Base-by-base conservation (phyloP, 495 filamentous ascomycete genomes). In the Letharia columbiana region DNA sequence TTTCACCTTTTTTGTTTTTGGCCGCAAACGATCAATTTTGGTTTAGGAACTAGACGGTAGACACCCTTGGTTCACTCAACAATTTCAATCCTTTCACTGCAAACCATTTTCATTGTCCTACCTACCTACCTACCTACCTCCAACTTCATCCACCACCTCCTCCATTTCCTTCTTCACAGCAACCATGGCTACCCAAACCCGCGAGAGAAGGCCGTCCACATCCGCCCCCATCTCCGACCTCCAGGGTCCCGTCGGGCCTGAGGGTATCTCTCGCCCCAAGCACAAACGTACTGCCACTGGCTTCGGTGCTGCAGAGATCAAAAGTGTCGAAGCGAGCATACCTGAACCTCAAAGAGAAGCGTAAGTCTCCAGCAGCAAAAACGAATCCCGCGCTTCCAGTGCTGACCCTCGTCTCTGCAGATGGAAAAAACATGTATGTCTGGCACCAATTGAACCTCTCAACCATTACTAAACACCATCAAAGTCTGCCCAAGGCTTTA, bases 261-360 rank as follows among this genome's bases (percentile, higher is more conserved):
- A 84, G 18, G 80, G 83, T 70, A 68, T 70, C 50, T 81, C 77
- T 67, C 82, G 93, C 63, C 94, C 94, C 28, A 98, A 98, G 79
- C 94, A 98, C 79, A 96, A 90, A 81, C 85, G 94, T 61, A 97
- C 92, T 20, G 87, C 88, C 69, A 98, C 94, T 6, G 94, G 94
- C 13, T 92, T 96, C 73, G 92, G 92, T 37, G 82, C 91, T 35
- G 78, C 82, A 4, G 93, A 98, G 71, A 98, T 96, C 80, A 97
- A 96, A 82, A 87, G 74, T 71, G 91, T 97, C 52, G 94, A 98
- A 78, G 91, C 84, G 41, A 85, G 81, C 70, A 95, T 98, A 72
- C 94, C 95, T 60, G 91, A 96, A 73, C 85, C 87, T 40, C 85
- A 96, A 75, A 84, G 95, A 73, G 91, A 87, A 71, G 89, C 89